phyloP scores from a whole-genome alignment of 768 basidiomycete genomes.

The Tephrocybe sp. region DNA sequence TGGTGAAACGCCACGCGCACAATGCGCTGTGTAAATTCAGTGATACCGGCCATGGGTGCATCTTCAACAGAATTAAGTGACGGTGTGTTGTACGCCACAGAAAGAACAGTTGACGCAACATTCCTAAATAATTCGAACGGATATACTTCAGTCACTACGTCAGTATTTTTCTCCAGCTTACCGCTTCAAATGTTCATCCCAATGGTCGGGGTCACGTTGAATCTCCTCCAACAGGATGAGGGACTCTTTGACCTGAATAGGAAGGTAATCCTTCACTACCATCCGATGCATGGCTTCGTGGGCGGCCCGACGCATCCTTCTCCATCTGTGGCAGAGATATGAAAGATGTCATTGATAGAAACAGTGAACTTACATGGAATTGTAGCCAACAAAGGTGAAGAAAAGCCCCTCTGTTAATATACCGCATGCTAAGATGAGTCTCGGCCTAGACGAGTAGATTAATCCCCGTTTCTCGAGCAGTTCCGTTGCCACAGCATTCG shows the following conservation, averaged over 20 bases:
- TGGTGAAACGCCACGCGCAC: neutral
- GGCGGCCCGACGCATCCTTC: neutral
- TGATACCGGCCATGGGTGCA: neutral
- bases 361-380: neutral
- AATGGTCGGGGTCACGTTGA: neutral
- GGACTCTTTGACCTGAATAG: neutral
- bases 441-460: conserved; percentile 1
- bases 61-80: neutral
- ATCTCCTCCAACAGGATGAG: neutral
- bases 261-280: neutral
- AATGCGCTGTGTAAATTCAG: neutral
- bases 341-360: neutral
- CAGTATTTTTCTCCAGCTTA: neutral
- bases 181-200: neutral
- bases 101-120: neutral
- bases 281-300: neutral
- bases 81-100: neutral
- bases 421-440: neutral
- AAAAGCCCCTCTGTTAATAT: neutral
- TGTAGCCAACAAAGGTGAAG: conserved; percentile 1
- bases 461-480: conserved; percentile 2
- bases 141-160: neutral
- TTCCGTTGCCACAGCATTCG: conserved; percentile 2
- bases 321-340: neutral
- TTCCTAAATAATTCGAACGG: neutral